phyloP scores from a whole-genome alignment of 1,284 basidiomycete genomes.

The Microbotryum scabiosae region DNA sequence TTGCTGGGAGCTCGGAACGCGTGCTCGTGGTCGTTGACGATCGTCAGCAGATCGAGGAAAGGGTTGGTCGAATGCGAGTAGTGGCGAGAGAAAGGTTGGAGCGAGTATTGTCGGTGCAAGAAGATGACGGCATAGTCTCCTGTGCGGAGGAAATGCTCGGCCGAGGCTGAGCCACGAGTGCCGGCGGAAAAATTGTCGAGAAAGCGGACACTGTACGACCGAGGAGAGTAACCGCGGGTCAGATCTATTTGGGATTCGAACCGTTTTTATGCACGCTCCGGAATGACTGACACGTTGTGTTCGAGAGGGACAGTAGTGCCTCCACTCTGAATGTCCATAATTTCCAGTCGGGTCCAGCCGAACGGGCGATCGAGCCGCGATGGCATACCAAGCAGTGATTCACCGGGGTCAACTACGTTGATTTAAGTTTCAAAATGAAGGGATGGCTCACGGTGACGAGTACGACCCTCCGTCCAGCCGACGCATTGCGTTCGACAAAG shows the following conservation, averaged over 20 bases:
- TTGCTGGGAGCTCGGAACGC: slow-evolving; percentile 11
- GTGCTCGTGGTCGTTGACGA: slow-evolving; percentile 45
- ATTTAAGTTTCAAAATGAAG: not conserved
- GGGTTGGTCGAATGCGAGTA: slow-evolving; percentile 97
- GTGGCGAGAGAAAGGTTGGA: slow-evolving; percentile 92
- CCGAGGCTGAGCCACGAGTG: slow-evolving; percentile 91
- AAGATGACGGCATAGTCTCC: slow-evolving; percentile 96
- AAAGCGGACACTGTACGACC: slow-evolving; percentile 73
- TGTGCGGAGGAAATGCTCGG: slow-evolving; percentile 83
- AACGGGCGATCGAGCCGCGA: not conserved
- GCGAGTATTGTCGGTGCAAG: slow-evolving; percentile 92
- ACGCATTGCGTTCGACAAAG: slow-evolving; percentile 63
- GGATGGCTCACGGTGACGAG: slow-evolving; percentile 72
- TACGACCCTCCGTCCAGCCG: slow-evolving; percentile 65
- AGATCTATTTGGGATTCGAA: not conserved
- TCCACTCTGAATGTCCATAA: slow-evolving; percentile 57
- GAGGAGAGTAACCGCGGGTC: not conserved
- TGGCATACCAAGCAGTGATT: not conserved
- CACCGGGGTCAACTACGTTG: not conserved
- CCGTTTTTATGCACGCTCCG: not conserved
- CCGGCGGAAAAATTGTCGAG: slow-evolving; percentile 98
- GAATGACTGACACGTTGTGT: slow-evolving; percentile 76
- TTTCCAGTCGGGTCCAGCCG: slow-evolving; percentile 1
- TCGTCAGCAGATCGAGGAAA: slow-evolving; percentile 88
- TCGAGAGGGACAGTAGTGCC: slow-evolving; percentile 92